Percentiles rank a stretch among this genome's conserved stretches.
Conservation (phyloP, 345 rosid species). For the Linum usitatissimum region DNA sequence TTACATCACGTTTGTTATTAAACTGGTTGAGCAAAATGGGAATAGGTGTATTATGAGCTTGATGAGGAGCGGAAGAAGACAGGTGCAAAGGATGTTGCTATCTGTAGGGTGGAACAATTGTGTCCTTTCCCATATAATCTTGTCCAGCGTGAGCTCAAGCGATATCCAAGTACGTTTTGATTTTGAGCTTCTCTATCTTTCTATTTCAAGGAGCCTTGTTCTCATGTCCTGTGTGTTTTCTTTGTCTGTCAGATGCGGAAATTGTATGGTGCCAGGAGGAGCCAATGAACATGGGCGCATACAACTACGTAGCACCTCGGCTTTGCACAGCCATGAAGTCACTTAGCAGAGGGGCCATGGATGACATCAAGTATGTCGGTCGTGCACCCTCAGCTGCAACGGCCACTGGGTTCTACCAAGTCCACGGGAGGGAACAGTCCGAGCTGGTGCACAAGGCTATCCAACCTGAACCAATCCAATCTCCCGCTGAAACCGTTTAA, state of each 20-base stretch:
- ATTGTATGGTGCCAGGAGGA: slow-evolving; percentile 83
- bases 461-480: slow-evolving; percentile 40
- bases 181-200: too few species aligned
- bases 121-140: slow-evolving; percentile 80
- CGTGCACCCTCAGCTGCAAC: slow-evolving; percentile 72
- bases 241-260: slow-evolving; percentile 40
- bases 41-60: slow-evolving; percentile 42
- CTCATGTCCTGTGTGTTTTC: background rate
- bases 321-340: slow-evolving; percentile 53
- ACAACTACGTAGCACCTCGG: slow-evolving; percentile 42
- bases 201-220: too few species aligned
- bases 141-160: slow-evolving; percentile 62
- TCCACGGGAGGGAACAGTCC: slow-evolving; percentile 49
- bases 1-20: too few species aligned
- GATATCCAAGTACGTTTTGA: slow-evolving; percentile 45
- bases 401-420: slow-evolving; percentile 58
- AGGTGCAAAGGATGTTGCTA: slow-evolving; percentile 47
- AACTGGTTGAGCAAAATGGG: background rate
- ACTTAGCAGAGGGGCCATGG: slow-evolving; percentile 37
- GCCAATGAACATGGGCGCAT: slow-evolving; percentile 86
- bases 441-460: slow-evolving; percentile 49
- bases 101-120: slow-evolving; percentile 75
- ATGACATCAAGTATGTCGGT: slow-evolving; percentile 55
- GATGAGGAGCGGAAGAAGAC: slow-evolving; percentile 52
- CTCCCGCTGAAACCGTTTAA: background rate